These are phyloP conservation scores for Phialophora chinensis DNA, from an alignment of 2,329 filamentous ascomycete species.

Conservation along the genomic window DNA sequence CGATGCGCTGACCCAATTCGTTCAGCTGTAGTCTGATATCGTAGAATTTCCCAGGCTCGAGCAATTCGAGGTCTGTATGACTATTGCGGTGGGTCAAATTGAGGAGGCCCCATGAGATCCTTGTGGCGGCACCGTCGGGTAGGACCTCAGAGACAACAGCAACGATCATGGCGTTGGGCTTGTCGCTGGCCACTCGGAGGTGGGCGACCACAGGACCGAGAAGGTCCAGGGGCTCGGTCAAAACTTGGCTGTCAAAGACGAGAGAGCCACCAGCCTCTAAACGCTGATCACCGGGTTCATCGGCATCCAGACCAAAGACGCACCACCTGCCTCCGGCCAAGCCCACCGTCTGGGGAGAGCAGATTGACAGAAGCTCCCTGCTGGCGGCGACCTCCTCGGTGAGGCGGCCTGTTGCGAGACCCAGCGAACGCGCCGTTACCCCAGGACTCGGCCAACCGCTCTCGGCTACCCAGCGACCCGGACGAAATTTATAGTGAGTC, in stretches of 20 bases:
- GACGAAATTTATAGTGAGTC: conserved; percentile 28
- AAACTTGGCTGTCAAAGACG: background rate
- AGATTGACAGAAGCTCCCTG: conserved; percentile 20
- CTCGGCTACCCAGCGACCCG: conserved; percentile 26
- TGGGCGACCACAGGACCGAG: background rate
- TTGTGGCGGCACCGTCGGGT: conserved; percentile 16
- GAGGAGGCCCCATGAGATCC: too few species aligned
- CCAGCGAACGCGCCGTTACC: too few species aligned
- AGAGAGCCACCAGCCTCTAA: conserved; percentile 24
- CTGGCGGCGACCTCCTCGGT: background rate
- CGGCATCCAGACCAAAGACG: conserved; percentile 25
- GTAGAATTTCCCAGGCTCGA: too few species aligned
- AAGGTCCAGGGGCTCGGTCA: too few species aligned
- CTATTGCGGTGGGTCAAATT: too few species aligned
- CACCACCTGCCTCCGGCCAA: conserved; percentile 27
- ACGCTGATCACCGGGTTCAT: conserved; percentile 25
- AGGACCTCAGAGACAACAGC: conserved; percentile 26
- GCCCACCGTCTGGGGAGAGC: conserved; percentile 24
- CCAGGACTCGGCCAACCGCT: conserved; percentile 14
- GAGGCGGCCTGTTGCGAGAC: too few species aligned
- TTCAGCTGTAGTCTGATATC: too few species aligned
- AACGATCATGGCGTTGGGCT: conserved; percentile 22
- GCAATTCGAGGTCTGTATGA: too few species aligned
- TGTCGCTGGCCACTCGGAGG: conserved; percentile 24
- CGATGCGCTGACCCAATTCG: too few species aligned